Evolutionary conservation across 768 basidiomycete genomes (phyloP), one percentile per base, ranked within the genome.

Genomic region (Tylopilus rubrobrunneus): DNA sequence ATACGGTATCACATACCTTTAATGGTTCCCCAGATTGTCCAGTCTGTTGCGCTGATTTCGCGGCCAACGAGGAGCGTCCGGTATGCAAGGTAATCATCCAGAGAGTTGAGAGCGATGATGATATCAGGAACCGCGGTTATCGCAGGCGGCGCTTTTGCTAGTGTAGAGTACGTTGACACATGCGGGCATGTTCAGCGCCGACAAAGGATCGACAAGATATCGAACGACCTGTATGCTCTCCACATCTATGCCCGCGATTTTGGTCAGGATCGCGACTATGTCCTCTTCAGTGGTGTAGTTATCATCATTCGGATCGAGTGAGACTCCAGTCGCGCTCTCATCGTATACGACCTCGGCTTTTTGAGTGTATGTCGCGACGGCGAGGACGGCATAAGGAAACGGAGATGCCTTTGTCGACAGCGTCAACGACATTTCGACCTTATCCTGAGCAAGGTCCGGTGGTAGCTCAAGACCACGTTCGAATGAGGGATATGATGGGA

Each of bases 61-160:
- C 86, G 82, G 0, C 87, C 86, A 40, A 87, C 79, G 37, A 98
- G 81, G 71, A 87, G 97, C 3, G 95, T 92, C 33, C 88, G 85
- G 68, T 87, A 91, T 4, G 91, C 86, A 21, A 98, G 83, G 65
- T 88, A 83, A 61, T 98, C 87, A 66, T 98, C 95, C 19, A 99
- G 75, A 25, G 82, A 80, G 67, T 95, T 84, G 40, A 98, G 75
- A 51, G 83, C 76, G 15, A 81, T 69, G 17, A 86, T 72, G 53
- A 93, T 80, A 51, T 89, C 84, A 0, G 85, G 77, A 56, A 89
- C 79, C 12, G 75, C 78, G 27, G 82, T 78, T 9, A 80, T 67
- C 9, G 78, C 76, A 14, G 80, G 69, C 49, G 92, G 61, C 14
- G 73, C 74, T 68, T 80, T 83, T 15, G 89, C 86, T 47, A 86